Conservation (phyloP, 352 stramenopile species). For the Phytophthora sojae region DNA sequence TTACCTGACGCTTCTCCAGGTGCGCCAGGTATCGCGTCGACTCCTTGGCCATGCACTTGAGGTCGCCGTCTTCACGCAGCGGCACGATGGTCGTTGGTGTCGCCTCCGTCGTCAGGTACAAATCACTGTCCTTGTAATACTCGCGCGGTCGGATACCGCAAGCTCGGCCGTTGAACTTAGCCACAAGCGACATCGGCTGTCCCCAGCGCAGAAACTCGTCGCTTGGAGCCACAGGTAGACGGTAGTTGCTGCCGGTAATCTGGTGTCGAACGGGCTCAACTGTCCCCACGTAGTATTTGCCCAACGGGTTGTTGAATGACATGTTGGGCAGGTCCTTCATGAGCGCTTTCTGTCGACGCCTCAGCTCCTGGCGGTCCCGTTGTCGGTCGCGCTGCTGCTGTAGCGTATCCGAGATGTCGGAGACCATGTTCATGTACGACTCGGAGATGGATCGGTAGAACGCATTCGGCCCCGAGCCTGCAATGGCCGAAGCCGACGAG, state of each 20-base stretch:
- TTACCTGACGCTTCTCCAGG: slow-evolving; percentile 63
- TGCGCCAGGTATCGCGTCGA: slow-evolving; percentile 71
- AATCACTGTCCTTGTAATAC: slow-evolving; percentile 81
- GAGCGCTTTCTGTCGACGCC: slow-evolving; percentile 54
- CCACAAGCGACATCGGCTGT: slow-evolving; percentile 65
- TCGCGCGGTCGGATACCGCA: slow-evolving; percentile 73
- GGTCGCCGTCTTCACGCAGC: slow-evolving; percentile 67
- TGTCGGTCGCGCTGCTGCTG: slow-evolving; percentile 53
- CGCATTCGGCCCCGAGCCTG: slow-evolving; percentile 29
- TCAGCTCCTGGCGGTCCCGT: slow-evolving; percentile 58
- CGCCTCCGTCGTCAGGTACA: slow-evolving; percentile 76
- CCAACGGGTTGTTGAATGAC: slow-evolving; percentile 63
- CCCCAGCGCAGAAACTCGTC: slow-evolving; percentile 70
- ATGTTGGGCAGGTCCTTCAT: slow-evolving; percentile 84
- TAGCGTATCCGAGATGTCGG: slow-evolving; percentile 49
- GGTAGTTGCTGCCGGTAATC: slow-evolving; percentile 36
- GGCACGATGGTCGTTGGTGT: slow-evolving; percentile 69
- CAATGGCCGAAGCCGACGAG: slow-evolving; percentile 37
- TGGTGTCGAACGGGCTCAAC: slow-evolving; percentile 54
- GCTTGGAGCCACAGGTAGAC: slow-evolving; percentile 30
- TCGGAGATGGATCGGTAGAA: slow-evolving; percentile 55
- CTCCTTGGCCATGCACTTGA: slow-evolving; percentile 76
- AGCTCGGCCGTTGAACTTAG: slow-evolving; percentile 58
- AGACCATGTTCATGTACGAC: slow-evolving; percentile 52
- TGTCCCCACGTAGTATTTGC: slow-evolving; percentile 70